phyloP scores from a whole-genome alignment of 352 stramenopile genomes.

The Pythium aphanidermatum region DNA sequence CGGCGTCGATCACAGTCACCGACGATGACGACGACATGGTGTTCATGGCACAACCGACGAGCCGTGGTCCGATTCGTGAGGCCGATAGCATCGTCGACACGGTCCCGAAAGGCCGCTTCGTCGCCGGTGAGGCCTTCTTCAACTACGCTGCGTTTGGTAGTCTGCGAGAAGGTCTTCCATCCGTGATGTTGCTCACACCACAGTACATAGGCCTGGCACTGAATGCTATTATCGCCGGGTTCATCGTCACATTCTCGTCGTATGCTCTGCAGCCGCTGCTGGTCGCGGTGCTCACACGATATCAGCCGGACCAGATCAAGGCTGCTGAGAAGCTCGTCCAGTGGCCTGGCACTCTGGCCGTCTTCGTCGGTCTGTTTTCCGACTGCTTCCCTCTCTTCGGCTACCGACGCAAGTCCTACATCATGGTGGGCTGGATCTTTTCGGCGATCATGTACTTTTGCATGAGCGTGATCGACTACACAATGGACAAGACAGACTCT shows the following conservation, averaged over 20 bases:
- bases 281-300: constrained; percentile 26
- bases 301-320: constrained; percentile 29
- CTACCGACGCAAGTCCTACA: constrained; percentile 83
- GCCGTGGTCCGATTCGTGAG: constrained; percentile 5
- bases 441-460: constrained; percentile 20
- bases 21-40: constrained; percentile 12
- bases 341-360: constrained; percentile 63
- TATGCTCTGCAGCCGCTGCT: constrained; percentile 38
- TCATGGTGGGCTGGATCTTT: constrained; percentile 63
- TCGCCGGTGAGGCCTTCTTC: constrained; percentile 33
- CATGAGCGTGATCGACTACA: constrained; percentile 7
- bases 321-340: constrained; percentile 36
- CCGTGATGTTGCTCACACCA: constrained; percentile 25
- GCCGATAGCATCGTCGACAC: constrained; percentile 8
- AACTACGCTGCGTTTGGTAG: constrained; percentile 41
- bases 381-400: constrained; percentile 78
- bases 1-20: constrained; percentile 9
- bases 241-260: constrained; percentile 23
- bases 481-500: not conserved
- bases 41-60: constrained; percentile 13
- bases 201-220: constrained; percentile 33
- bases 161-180: constrained; percentile 32
- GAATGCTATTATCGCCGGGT: constrained; percentile 27
- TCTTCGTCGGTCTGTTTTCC: constrained; percentile 83
- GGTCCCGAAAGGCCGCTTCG: constrained; percentile 19